Evolutionary conservation across 768 basidiomycete species (phyloP), one percentile per base, ranked within the genome.

Genomic region (Baorangia bicolor): DNA sequence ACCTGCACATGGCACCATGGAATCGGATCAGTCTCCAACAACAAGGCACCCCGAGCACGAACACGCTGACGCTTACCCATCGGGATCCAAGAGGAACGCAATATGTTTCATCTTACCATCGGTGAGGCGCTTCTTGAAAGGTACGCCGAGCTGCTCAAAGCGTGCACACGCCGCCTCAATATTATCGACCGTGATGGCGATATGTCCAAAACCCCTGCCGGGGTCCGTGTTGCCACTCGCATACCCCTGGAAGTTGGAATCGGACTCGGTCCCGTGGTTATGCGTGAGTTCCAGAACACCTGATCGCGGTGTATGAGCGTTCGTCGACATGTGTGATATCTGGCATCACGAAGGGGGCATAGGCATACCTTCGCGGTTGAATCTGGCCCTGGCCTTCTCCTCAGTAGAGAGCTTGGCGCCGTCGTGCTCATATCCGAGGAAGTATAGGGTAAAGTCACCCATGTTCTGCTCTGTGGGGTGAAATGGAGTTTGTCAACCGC

Each of bases 251-350:
- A 94, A 94, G 59, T 73, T 73, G 49, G 84, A 63, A 68, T 95
- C 88, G 52, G 73, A 76, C 75, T 98, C 96, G 53, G 92, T 92
- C 52, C 94, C 92, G 69, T 94, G 91, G 77, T 94, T 93, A 75
- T 90, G 86, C 2, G 89, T 93, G 46, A 94, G 79, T 70, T 95
- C 92, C 56, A 94, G 82, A 61, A 94, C 73, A 50, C 86, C 88
- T 90, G 61, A n/a, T 44, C 23, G 33, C 27, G 10, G 33, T 10
- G 13, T 13, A 33, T 58, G 44, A 39, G 52, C 23, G 27, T 16
- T 18, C n/a, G 33, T 39, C 5, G 10, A 27, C 5, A 10, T 14
- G 6, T 5, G 14, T 18, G 27, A 23, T 38, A 25, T 18, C n/a
- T 21, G 9, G 9, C 16, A 41, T 25, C 28, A 27, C 4, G 40